phyloP scores from a whole-genome alignment of 495 filamentous ascomycete genomes.

The Chaetomium fimeti region DNA sequence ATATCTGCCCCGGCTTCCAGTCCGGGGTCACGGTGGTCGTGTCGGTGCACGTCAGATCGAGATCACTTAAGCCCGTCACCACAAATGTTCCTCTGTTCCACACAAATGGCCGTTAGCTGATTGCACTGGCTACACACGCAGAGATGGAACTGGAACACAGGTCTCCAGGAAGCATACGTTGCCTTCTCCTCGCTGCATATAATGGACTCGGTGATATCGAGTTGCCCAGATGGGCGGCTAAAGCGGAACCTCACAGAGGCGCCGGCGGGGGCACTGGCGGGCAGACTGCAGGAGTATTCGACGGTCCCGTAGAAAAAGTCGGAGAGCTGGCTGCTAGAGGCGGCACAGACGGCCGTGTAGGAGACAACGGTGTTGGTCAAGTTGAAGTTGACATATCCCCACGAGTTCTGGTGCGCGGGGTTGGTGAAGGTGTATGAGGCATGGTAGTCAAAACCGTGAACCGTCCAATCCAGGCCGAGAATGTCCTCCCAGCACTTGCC shows the following conservation, averaged over 20 bases:
- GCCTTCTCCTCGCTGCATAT: slow-evolving; percentile 31
- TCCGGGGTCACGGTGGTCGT: slow-evolving; percentile 37
- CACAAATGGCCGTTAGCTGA: background rate
- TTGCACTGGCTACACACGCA: too few species aligned
- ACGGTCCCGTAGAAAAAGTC: slow-evolving; percentile 47
- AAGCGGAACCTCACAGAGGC: slow-evolving; percentile 37
- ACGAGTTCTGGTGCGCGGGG: slow-evolving; percentile 45
- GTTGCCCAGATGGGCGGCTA: slow-evolving; percentile 32
- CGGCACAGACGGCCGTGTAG: slow-evolving; percentile 37
- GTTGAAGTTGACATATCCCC: slow-evolving; percentile 46
- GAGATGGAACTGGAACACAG: too few species aligned
- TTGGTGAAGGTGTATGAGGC: slow-evolving; percentile 41
- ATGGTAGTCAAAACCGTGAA: slow-evolving; percentile 39
- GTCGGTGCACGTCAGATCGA: slow-evolving; percentile 43
- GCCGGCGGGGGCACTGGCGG: slow-evolving; percentile 14
- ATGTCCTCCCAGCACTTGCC: slow-evolving; percentile 20
- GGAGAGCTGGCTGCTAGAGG: slow-evolving; percentile 37
- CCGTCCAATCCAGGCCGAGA: slow-evolving; percentile 20
- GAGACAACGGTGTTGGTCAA: slow-evolving; percentile 40
- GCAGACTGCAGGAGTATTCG: slow-evolving; percentile 35
- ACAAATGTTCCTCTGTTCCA: slow-evolving; percentile 34
- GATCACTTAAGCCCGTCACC: slow-evolving; percentile 34
- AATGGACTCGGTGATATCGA: slow-evolving; percentile 41
- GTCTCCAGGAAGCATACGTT: slow-evolving; percentile 28
- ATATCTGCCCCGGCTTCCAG: slow-evolving; percentile 45